Base-by-base conservation (phyloP, 2,329 filamentous ascomycete genomes). In the Cercospora citrullina region DNA sequence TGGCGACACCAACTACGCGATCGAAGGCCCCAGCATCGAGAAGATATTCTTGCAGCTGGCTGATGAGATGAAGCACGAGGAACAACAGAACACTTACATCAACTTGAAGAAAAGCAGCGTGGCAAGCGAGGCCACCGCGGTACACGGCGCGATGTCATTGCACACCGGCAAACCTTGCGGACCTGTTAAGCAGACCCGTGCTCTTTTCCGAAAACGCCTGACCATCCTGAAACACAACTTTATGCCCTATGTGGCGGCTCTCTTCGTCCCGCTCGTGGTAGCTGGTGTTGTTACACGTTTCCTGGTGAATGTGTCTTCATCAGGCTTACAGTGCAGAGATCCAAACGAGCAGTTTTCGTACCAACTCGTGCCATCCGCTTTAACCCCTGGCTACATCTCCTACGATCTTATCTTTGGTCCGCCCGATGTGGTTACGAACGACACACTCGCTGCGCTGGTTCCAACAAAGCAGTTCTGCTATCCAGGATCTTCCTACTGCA, bases 21-120 rank as follows among this genome's bases (percentile, higher is more conserved):
- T 96, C 72, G 90, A 90, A 16, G 92, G 92, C 0, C 93, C 93
- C 0, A 96, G 92, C 0, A 93, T 97, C 58, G 93, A 97, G 77
- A 92, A 96, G 73, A 92, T 96, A 0, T 96, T 97, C 79, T 81
- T 97, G 48, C 89, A 91, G 70, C 85, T 96, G 45, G 92, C 92
- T 0, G 91, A 94, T 75, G 92, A 96, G 91, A 71, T 71, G 69
- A 60, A 69, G 48, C 51, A 39, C 21, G 36, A 60, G 8, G 67
- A 69, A 33, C 21, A 42, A 33, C 51, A 64, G 7, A 58, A 59
- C 9, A 45, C 48, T 21, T 64, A 58, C 33, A 64, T 58, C 51
- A 64, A 42, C 23, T n/a, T 57, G 14, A 55, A 67, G 23, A 60
- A 48, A 62, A 33, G 53, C 61, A 61, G 33, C 26, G 59, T 59